Evolutionary conservation across 805 yeast species (phyloP), one percentile per base, ranked within the genome.

Genomic region (Ogataea henricii): DNA sequence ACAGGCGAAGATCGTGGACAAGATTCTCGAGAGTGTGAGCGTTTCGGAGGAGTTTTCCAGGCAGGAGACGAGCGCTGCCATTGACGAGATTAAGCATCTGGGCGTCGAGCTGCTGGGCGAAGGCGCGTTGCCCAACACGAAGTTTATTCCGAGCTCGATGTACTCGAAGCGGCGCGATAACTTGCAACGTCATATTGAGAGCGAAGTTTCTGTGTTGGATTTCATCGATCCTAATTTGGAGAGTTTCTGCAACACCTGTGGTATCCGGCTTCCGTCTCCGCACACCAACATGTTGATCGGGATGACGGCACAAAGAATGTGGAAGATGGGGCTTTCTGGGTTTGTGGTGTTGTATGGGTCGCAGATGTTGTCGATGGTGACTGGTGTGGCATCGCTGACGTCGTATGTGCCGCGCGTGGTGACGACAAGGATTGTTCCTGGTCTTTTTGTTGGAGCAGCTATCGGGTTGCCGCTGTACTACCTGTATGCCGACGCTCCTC

Each of bases 401-500:
- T 49, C 51, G 30, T 47, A 49, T 33, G 73, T 67, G 6, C 65
- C 66, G 2, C 33, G 48, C 1, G 14, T 49, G 21, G 47, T 60
- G 9, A 48, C 54, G 18, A 47, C 55, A 21, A 52, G 53, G 25
- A 68, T 69, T 6, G 43, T 72, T 2, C 76, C 77, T 0, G 63
- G 62, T 20, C 62, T 62, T 1, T 47, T 64, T 4, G 21, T 62
- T 23, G 58, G 57, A 13, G 48, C 56, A n/a, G 55, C 73, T 5
- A 74, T 78, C 21, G 67, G 65, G 7, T 35, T 63, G 35, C 69
- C 70, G 10, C 47, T 56, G 6, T 63, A 62, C 34, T 89, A 87
- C 58, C 63, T 90, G 48, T 70, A 89, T 16, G 73, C 76, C 49
- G 98, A 94, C 65, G 81, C 95, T 12, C 97, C 97, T 2, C 80